Base-by-base conservation (phyloP, 441 rosid genomes). In the Adansonia rubrostipa region DNA sequence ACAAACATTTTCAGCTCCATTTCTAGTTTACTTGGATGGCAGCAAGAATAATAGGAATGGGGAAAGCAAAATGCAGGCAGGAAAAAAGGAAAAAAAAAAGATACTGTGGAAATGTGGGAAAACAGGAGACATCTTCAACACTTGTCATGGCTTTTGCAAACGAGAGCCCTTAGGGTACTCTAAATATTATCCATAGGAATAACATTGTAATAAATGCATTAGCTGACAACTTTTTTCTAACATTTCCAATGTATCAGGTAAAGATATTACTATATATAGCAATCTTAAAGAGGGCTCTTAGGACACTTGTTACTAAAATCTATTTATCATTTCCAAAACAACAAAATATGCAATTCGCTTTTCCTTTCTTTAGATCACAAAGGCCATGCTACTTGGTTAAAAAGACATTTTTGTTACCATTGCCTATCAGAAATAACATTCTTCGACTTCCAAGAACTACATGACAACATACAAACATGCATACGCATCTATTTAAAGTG, bases 381-480 rank as follows among this genome's bases (percentile, higher is more conserved):
- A 50, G 60, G 74, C 44, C 54, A 14, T 20, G 61, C 42, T 22
- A 22, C 14, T 60, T 22, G 44, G 77, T 15, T 22, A 20, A 13
- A 15, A 44, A 20, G 22, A 45, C n/a, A 47, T 45, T 24, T 61
- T 74, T 7, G 7, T 20, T 14, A 74, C 1, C 67, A 53, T 9
- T 66, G 24, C 71, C 50, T 42, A 17, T 40, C 7, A 42, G 19
- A 24, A 66, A 40, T 14, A n/a, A 9, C 53, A 53, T 71, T 53
- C 75, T 71, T 53, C 2, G 0, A 28, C 44, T 33, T 28, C 61
- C 14, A 53, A 51, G 74, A 51, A 28, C 19, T 28, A 15, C 24
- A 33, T 15, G 44, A 33, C 22, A 9, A 71, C 2, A 71, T 36
- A 94, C 91, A 24, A 33, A 33, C 36, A 33, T 3, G 4, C 28